Evolutionary conservation across 2,329 filamentous ascomycete genomes (phyloP).

Genomic region (Diaporthe ilicicola): DNA sequence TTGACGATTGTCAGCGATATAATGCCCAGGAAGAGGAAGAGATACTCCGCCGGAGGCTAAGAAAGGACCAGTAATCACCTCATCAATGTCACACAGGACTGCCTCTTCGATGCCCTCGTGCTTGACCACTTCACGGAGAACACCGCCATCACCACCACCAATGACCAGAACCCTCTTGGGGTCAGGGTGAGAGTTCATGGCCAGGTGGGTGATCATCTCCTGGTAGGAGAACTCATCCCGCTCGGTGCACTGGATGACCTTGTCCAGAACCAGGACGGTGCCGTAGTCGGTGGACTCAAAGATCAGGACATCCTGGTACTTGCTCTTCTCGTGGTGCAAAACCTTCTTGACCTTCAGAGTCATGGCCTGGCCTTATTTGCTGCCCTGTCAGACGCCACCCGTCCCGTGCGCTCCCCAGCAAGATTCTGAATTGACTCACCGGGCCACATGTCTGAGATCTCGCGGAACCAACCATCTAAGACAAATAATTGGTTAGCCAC

Average conservation of each 20-base stretch:
- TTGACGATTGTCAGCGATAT: slow-evolving; percentile 40
- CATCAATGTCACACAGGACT: slow-evolving; percentile 97
- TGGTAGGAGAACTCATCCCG: slow-evolving; percentile 99
- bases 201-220: slow-evolving; percentile 99
- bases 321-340: slow-evolving; percentile 97
- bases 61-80: slow-evolving; percentile 71
- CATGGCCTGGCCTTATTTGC: slow-evolving; percentile 84
- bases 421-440: slow-evolving; percentile 50
- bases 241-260: slow-evolving; percentile 99
- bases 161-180: slow-evolving; percentile 99
- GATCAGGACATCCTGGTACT: slow-evolving; percentile 99
- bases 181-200: slow-evolving; percentile 98
- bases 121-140: slow-evolving; percentile 98
- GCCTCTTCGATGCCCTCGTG: slow-evolving; percentile 97
- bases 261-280: slow-evolving; percentile 95
- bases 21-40: slow-evolving; percentile 3
- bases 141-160: slow-evolving; percentile 95
- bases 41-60: slow-evolving; percentile 42
- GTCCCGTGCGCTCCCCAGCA: not conserved
- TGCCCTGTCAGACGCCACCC: slow-evolving; percentile 24
- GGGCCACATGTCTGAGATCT: slow-evolving; percentile 99
- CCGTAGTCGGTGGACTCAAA: slow-evolving; percentile 98
- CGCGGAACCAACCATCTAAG: slow-evolving; percentile 99
- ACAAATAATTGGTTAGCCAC: slow-evolving; percentile 24
- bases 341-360: slow-evolving; percentile 97